A percentile compares a stretch with the other conserved stretches of the same genome.
Conservation (phyloP, 1,284 basidiomycete species). For the Tremellales sp. region DNA sequence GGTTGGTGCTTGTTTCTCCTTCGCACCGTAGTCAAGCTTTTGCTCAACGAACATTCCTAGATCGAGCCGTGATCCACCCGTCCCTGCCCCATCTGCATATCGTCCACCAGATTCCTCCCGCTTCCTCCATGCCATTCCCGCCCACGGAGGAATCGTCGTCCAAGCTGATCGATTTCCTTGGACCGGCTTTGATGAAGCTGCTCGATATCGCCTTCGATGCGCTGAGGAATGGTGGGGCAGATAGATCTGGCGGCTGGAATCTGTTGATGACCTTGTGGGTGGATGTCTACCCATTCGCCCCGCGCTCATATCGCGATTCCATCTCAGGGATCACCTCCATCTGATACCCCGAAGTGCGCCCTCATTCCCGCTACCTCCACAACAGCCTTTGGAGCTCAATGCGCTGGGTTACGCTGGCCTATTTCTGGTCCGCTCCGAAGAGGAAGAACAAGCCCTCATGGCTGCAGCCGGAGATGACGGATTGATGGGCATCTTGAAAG, state of each 20-base stretch:
- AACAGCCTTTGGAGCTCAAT: constrained; percentile 61
- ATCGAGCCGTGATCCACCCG: constrained; percentile 65
- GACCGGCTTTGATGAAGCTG: constrained; percentile 64
- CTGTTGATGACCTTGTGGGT: constrained; percentile 65
- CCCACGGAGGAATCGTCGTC: constrained; percentile 46
- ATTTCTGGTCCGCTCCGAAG: constrained; percentile 73
- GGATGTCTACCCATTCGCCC: background rate
- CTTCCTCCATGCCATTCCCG: constrained; percentile 52
- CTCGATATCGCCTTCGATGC: constrained; percentile 75
- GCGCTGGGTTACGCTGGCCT: constrained; percentile 82
- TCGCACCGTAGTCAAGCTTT: background rate
- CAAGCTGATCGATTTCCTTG: constrained; percentile 56
- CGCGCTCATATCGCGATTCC: background rate
- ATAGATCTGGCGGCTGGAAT: constrained; percentile 59
- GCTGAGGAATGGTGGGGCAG: constrained; percentile 32
- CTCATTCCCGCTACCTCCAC: constrained; percentile 28
- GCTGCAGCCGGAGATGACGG: constrained; percentile 34
- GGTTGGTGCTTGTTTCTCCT: constrained; percentile 48
- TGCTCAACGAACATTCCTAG: constrained; percentile 47
- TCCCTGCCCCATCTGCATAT: constrained; percentile 74
- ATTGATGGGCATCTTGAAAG: constrained; percentile 33
- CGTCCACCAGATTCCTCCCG: constrained; percentile 53
- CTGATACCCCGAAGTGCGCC: constrained; percentile 64
- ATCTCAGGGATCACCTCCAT: constrained; percentile 64
- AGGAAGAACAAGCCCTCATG: constrained; percentile 64